Base-by-base conservation (phyloP, 202 grass and related monocot genomes). In the Bolboschoenoplectus hybrid region DNA sequence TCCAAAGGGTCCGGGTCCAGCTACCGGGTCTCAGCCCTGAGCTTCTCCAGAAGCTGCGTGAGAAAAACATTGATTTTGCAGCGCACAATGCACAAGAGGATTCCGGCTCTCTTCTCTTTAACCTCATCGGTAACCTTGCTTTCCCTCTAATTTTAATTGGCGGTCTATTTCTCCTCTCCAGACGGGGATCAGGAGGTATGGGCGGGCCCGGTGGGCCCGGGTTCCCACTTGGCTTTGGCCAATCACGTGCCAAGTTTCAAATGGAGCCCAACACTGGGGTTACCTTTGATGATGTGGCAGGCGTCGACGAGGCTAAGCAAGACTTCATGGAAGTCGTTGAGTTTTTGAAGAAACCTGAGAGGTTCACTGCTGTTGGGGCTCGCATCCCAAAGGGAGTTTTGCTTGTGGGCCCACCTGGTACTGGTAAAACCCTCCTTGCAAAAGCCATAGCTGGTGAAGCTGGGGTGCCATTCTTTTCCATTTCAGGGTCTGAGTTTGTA, bases 61-160 rank as follows among this genome's bases (percentile, higher is more conserved):
- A 95, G 26, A 98, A 98, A 87, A 98, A 97, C 82, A 94, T 97
- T n/a, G 94, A 97, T 81, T 97, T 97, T 63, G 90, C 94, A 1
- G 94, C 94, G 1, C 94, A 97, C 41, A 94, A 85, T 87, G 91
- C 87, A 49, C 94, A 97, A 83, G 94, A 97, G 85, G 97, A 98
- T 38, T 98, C 97, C 12, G 97, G 97, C 65, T 91, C 89, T 4
- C 90, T 89, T 90, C 80, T 98, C 40, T 98, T 98, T 60, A 98
- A 98, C 70, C 89, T 98, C 87, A 98, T 98, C 11, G 97, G 97
- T 68, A 98, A 94, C 79, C 57, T 98, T 85, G 97, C 97, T 39
- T 98, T 98, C 81, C 97, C 97, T 41, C 92, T 98, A 81, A 95
- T 98, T 85, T 92, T 98, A 61, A 98, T 99, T 44, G 97, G 97